A percentile compares a stretch with the other conserved stretches of the same genome.
Conservation (phyloP, 805 yeast species). For the Candida odintsovae region DNA sequence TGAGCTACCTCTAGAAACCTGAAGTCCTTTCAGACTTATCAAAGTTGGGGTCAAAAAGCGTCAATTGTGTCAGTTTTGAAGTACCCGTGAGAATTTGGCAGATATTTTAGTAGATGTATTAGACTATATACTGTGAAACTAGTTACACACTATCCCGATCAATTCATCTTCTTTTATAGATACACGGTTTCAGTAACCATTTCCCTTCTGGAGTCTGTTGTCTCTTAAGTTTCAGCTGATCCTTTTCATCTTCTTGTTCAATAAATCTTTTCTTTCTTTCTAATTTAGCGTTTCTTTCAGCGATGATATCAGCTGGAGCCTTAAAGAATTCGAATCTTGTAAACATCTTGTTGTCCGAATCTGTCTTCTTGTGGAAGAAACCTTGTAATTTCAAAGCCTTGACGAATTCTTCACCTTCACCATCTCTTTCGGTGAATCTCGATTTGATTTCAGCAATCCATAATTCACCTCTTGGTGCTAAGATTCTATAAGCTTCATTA, state of each 20-base stretch:
- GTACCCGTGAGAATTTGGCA: neutral
- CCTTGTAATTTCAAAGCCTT: constrained; percentile 73
- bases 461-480: constrained; percentile 87
- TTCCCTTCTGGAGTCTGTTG: constrained; percentile 62
- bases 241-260: constrained; percentile 62
- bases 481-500: constrained; percentile 79
- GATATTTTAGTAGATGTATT: neutral
- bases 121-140: neutral
- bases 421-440: constrained; percentile 70
- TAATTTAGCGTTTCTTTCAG: constrained; percentile 54
- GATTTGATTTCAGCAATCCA: constrained; percentile 99
- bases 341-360: constrained; percentile 86
- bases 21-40: too few relatives aligned
- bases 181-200: constrained; percentile 93
- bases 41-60: too few relatives aligned
- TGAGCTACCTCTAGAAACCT: too few relatives aligned
- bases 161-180: constrained; percentile 74
- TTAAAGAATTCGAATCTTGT: constrained; percentile 91
- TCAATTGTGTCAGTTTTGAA: too few relatives aligned
- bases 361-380: constrained; percentile 83
- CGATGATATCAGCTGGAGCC: constrained; percentile 65
- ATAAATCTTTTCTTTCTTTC: constrained; percentile 62
- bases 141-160: neutral
- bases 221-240: constrained; percentile 52
- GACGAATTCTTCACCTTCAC: constrained; percentile 77